Conservation (phyloP, 345 rosid species). For the Lepidium africanum region DNA sequence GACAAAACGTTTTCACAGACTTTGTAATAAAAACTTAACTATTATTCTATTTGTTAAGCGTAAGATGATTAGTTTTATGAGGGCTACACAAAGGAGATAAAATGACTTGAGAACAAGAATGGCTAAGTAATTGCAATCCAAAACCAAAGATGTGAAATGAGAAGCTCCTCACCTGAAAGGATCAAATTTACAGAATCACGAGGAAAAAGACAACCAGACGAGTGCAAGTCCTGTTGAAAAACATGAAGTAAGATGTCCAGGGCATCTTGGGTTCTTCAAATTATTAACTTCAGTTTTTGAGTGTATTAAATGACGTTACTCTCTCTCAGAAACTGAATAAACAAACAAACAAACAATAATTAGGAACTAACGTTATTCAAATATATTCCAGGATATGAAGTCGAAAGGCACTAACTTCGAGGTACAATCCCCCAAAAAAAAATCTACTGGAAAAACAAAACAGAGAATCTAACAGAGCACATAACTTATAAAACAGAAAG, state of each 20-base stretch:
- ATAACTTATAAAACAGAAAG: background rate
- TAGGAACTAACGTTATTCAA: background rate
- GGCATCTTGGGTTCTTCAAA: constrained; percentile 57
- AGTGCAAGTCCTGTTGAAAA: constrained; percentile 50
- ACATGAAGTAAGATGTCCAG: constrained; percentile 59
- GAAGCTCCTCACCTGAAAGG: constrained; percentile 28
- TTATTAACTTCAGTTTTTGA: constrained; percentile 4
- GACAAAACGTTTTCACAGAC: background rate
- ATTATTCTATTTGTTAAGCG: no score
- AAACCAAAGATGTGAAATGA: background rate
- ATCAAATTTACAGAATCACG: constrained; percentile 59
- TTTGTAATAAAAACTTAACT: background rate
- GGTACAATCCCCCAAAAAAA: background rate
- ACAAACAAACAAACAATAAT: background rate
- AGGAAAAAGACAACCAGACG: constrained; percentile 73
- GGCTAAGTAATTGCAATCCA: background rate
- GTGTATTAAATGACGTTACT: background rate
- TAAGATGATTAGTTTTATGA: no score
- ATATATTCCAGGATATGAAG: background rate
- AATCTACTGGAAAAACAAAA: background rate
- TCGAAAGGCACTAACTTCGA: constrained; percentile 5
- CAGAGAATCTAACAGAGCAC: background rate
- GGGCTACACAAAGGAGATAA: no score
- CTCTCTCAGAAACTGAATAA: constrained; percentile 26
- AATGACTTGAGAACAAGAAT: background rate